phyloP scores from a whole-genome alignment of 805 yeast species.

The Martiniozyma abietophila region DNA sequence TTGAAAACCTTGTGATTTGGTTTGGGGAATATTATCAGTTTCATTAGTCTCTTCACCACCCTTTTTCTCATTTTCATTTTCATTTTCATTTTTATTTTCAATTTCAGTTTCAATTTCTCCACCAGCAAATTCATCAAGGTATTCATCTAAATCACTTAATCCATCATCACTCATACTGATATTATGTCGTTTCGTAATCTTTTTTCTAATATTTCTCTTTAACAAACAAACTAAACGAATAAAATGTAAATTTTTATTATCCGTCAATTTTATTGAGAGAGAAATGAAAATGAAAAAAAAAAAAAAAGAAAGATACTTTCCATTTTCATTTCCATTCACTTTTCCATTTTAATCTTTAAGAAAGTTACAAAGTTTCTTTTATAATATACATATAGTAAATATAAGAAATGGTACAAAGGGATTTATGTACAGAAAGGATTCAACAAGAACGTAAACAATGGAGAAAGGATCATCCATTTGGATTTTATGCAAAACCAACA shows the following conservation, averaged over 20 bases:
- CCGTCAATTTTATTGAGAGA: too few species aligned
- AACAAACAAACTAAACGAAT: background rate
- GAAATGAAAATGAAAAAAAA: background rate
- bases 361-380: too few species aligned
- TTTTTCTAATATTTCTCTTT: background rate
- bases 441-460: conserved; percentile 95
- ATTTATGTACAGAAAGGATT: conserved; percentile 64
- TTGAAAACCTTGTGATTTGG: too few species aligned
- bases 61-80: too few species aligned
- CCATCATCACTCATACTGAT: conserved; percentile 40
- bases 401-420: conserved; percentile 16
- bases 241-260: background rate
- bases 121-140: conserved; percentile 64
- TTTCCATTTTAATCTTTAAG: too few species aligned
- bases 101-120: background rate
- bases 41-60: too few species aligned
- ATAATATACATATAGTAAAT: background rate
- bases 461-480: conserved; percentile 98
- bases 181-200: too few species aligned
- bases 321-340: background rate
- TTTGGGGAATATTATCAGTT: too few species aligned
- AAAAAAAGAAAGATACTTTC: background rate
- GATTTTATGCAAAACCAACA: conserved; percentile 86
- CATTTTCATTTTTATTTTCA: too few species aligned
- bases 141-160: conserved; percentile 71